phyloP scores from a whole-genome alignment of 345 rosid species.

The Acer saccharum region DNA sequence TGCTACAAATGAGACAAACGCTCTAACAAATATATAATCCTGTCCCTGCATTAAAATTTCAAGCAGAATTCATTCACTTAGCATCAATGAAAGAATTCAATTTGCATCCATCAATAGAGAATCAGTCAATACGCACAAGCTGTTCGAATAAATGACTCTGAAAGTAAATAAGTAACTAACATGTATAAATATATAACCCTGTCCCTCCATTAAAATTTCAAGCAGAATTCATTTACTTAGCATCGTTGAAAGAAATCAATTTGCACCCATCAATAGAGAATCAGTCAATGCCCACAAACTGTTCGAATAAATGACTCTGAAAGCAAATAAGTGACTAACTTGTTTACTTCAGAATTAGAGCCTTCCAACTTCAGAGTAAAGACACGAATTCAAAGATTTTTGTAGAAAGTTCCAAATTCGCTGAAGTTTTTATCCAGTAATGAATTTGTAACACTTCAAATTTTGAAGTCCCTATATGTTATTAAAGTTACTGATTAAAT shows the following conservation, averaged over 20 bases:
- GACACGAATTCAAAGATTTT: too few species aligned
- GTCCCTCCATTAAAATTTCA: constrained; percentile 47
- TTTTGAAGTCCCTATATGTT: not conserved
- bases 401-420: too few species aligned
- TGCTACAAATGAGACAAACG: constrained; percentile 68
- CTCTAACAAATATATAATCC: constrained; percentile 79
- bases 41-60: constrained; percentile 54
- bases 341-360: too few species aligned
- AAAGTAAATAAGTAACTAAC: not conserved
- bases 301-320: not conserved
- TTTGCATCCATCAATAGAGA: not conserved
- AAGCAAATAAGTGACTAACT: too few species aligned
- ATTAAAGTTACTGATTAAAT: not conserved
- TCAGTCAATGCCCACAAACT: not conserved
- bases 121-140: not conserved
- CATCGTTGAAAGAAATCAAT: not conserved
- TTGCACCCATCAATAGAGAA: not conserved
- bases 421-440: too few species aligned
- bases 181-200: constrained; percentile 71
- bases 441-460: too few species aligned
- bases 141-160: not conserved
- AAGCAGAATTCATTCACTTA: not conserved
- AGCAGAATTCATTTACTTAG: not conserved
- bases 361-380: too few species aligned
- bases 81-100: not conserved